Percentiles rank a stretch among this genome's conserved stretches.
Evolutionary conservation across 2,329 filamentous ascomycete genomes (phyloP).

Genomic region (Zymoseptoria crescenta): DNA sequence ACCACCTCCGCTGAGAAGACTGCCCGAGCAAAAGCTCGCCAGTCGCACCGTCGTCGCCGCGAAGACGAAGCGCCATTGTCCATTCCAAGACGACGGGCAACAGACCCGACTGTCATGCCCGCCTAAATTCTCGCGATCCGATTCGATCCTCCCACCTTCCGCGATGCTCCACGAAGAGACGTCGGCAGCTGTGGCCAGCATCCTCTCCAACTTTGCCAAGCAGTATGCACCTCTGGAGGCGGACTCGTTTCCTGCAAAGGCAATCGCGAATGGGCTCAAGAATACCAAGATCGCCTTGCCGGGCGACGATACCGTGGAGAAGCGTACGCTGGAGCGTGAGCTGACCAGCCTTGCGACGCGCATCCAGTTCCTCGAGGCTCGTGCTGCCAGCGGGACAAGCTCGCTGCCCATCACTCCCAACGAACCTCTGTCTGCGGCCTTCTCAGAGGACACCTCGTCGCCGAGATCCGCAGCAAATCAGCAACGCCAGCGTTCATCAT

Average conservation of each 20-base stretch:
- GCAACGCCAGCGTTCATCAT: conserved; percentile 30
- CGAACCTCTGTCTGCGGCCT: conserved; percentile 50
- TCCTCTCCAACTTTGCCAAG: conserved; percentile 44
- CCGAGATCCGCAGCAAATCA: conserved; percentile 19
- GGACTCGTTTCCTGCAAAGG: conserved; percentile 37
- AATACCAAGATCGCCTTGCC: conserved; percentile 60
- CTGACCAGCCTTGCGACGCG: conserved; percentile 69
- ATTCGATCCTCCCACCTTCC: not conserved
- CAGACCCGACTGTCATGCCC: conserved; percentile 13
- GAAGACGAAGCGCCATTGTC: conserved; percentile 16
- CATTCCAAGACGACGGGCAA: conserved; percentile 7
- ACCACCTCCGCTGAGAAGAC: conserved; percentile 1
- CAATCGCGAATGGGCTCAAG: conserved; percentile 45
- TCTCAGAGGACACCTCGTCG: conserved; percentile 46
- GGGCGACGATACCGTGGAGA: conserved; percentile 66
- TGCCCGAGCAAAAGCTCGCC: conserved; percentile 12
- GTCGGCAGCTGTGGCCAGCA: conserved; percentile 29
- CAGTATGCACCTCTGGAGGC: conserved; percentile 38
- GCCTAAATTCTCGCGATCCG: conserved; percentile 9
- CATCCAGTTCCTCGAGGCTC: conserved; percentile 74
- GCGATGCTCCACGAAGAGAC: conserved; percentile 27
- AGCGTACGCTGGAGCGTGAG: conserved; percentile 73
- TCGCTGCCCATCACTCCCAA: conserved; percentile 72
- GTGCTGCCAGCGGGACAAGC: conserved; percentile 46
- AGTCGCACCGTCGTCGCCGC: conserved; percentile 8